Base-by-base conservation (phyloP, 2,329 filamentous ascomycete species). In the Chaetomium sp. region DNA sequence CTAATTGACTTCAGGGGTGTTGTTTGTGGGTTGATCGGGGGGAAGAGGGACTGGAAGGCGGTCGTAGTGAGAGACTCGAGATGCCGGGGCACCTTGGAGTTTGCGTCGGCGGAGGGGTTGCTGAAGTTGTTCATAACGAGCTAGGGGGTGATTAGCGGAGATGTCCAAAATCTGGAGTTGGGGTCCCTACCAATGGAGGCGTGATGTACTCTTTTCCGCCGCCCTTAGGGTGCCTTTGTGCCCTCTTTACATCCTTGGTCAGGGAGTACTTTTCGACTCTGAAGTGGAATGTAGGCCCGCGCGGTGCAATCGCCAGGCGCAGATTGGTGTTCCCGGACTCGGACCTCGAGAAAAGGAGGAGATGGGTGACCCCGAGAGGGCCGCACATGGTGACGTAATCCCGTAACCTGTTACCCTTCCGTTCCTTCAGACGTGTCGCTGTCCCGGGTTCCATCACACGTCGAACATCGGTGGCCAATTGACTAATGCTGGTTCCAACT, bases 41-140 rank as follows among this genome's bases (percentile, higher is more conserved):
- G 94, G 74, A 99, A 98, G 42, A 99, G 86, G 8, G 92, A 96
- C 77, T 97, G 94, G 79, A 98, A 99, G 73, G 97, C 88, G 54
- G 93, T 96, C 2, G 93, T 98, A 2, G 93, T 89, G 35, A 99
- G 88, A 27, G 90, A 90, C 79, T 99, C 95, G 73, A 99, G 90
- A 71, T 97, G 93, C 75, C 92, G 96, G 5, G 94, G 93, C n/a
- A 96, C 88, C 67, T 90, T 87, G 25, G 87, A 85, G 64, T 83
- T 84, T 33, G 85, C 78, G 64, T 87, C 85, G 53, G 83, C 74
- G 35, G 80, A 82, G 31, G 90, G 84, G 3, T 88, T 89, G 47
- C 86, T 86, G 77, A 99, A 97, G 77, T 97, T 97, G 80, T 99
- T 99, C 95, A 99, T 98, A 70, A 99, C 95, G 53, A 99, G 85